A percentile compares a stretch with the other conserved stretches of the same genome.
Conservation (phyloP, 129 eudicot species). For the Helianthus annuus region DNA sequence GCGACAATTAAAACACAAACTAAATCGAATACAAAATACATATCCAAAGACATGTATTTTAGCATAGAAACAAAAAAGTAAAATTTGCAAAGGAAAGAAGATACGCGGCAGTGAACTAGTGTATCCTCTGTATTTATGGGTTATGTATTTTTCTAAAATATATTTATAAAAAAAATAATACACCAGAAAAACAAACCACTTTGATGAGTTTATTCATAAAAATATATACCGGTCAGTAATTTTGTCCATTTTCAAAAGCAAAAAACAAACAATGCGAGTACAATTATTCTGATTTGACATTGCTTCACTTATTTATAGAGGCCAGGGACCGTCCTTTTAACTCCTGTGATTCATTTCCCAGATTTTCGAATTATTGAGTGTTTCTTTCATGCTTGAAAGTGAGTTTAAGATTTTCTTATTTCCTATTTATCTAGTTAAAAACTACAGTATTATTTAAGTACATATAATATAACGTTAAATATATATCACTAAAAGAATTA, state of each 20-base stretch:
- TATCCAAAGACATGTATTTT: no score
- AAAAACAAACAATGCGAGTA: conserved; percentile 18
- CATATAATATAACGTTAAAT: no score
- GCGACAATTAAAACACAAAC: no score
- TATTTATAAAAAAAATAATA: no score
- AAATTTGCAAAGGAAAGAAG: no score
- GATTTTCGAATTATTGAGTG: conserved; percentile 1
- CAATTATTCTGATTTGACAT: conserved; percentile 29
- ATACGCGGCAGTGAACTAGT: no score
- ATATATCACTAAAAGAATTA: no score
- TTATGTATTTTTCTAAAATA: no score
- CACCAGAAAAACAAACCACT: no score
- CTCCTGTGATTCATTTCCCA: conserved; percentile 18
- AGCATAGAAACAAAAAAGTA: no score
- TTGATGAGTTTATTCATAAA: not conserved
- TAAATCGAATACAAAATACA: no score
- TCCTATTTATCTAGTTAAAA: not conserved
- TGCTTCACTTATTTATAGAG: conserved; percentile 21
- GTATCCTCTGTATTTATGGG: no score
- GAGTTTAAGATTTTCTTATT: not conserved
- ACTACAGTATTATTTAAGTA: not conserved
- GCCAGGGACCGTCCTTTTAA: conserved; percentile 26
- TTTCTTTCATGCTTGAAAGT: not conserved
- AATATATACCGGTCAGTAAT: conserved; percentile 2
- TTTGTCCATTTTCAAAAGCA: conserved; percentile 3